A percentile compares a stretch with the other conserved stretches of the same genome.
phyloP scores from a whole-genome alignment of 371 early-diverging fungal genomes.

The Lichtheimia hyalospora region DNA sequence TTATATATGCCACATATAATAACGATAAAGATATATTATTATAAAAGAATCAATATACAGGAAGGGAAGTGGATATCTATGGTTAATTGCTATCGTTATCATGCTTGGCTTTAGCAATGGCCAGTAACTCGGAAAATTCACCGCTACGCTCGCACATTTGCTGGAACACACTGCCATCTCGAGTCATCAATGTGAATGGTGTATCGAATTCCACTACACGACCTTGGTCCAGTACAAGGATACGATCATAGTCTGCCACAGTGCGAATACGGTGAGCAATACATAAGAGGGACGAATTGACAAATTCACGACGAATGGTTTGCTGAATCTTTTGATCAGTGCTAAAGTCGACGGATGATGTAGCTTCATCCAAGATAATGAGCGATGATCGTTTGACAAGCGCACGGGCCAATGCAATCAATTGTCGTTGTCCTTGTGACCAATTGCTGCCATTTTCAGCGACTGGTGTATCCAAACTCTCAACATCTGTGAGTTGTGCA shows the following conservation, averaged over 20 bases:
- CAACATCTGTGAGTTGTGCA: constrained; percentile 55
- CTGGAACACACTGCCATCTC: constrained; percentile 55
- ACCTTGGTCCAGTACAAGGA: constrained; percentile 85
- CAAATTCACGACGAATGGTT: constrained; percentile 76
- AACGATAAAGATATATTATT: no score
- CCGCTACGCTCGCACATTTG: constrained; percentile 72
- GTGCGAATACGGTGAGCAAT: constrained; percentile 85
- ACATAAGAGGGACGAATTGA: constrained; percentile 62
- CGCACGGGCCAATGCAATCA: constrained; percentile 86
- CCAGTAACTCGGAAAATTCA: constrained; percentile 48
- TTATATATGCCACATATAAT: no score
- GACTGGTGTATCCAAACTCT: constrained; percentile 38
- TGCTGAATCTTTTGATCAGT: constrained; percentile 78
- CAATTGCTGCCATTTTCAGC: constrained; percentile 54
- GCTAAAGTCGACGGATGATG: constrained; percentile 75
- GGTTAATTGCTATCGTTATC: no score
- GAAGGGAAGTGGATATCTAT: no score
- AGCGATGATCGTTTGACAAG: constrained; percentile 71
- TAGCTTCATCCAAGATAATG: constrained; percentile 89
- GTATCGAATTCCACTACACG: constrained; percentile 76
- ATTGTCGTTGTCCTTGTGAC: constrained; percentile 87
- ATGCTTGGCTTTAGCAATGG: constrained; percentile 21
- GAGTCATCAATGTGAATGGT: constrained; percentile 56
- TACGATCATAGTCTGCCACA: constrained; percentile 88
- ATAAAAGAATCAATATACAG: no score